Conservation (phyloP, 139 green algal species). For the Auxenochlorella pyrenoidosa region DNA sequence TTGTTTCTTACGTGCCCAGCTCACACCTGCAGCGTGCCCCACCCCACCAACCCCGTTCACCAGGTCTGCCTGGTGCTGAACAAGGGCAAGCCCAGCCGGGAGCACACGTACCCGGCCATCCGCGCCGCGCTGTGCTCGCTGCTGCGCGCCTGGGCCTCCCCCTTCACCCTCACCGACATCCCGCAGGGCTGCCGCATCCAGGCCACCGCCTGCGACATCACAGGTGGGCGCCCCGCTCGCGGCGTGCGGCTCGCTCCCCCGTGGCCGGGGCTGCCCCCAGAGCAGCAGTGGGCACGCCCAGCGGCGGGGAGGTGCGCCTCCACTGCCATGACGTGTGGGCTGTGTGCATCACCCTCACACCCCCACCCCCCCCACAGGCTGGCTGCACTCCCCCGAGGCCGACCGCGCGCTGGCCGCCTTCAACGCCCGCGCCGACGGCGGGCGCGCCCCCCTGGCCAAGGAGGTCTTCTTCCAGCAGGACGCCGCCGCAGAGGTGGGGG, state of each 20-base stretch:
- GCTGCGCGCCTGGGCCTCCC: constrained; percentile 45
- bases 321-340: no score
- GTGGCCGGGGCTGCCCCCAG: no score
- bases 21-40: no score
- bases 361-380: constrained; percentile 1
- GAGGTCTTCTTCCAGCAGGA: constrained; percentile 62
- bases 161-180: constrained; percentile 37
- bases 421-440: constrained; percentile 11
- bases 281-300: no score
- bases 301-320: no score
- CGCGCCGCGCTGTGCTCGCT: constrained; percentile 42
- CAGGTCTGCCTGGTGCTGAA: constrained; percentile 55
- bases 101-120: constrained; percentile 57
- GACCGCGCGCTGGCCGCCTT: constrained; percentile 9
- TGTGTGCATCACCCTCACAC: no score
- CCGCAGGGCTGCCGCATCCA: constrained; percentile 43
- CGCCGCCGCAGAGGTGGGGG: constrained; percentile 51
- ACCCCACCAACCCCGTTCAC: neutral
- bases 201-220: constrained; percentile 25
- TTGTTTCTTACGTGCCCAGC: no score
- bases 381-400: constrained; percentile 26
- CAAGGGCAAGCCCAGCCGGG: constrained; percentile 58
- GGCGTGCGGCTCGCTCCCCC: neutral
- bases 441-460: constrained; percentile 5
- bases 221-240: neutral